Conservation (phyloP, 257 asterid species). For the Knoxia roxburghii region DNA sequence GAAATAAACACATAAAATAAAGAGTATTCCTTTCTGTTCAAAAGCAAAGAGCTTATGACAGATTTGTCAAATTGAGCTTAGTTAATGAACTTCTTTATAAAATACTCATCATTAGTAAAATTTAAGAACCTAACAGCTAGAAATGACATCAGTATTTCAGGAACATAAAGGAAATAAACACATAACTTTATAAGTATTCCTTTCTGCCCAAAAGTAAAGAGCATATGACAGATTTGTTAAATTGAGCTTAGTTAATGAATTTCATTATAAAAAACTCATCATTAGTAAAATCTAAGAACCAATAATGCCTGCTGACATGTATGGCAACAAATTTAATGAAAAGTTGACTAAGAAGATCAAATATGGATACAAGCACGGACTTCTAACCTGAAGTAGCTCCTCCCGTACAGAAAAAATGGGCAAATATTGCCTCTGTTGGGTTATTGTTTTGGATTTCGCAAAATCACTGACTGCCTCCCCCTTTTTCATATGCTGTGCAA, state of each 20-base stretch:
- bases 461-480: conserved; percentile 79
- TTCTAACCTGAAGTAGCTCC: conserved; percentile 82
- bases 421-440: conserved; percentile 82
- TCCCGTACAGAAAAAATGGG: conserved; percentile 96
- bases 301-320: not conserved
- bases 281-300: not conserved
- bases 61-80: not conserved
- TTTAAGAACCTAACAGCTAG: too few species aligned
- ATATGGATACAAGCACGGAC: not conserved
- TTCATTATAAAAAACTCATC: not conserved
- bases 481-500: conserved; percentile 86
- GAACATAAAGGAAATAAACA: not conserved
- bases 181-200: not conserved
- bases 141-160: not conserved
- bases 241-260: not conserved
- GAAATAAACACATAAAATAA: not conserved
- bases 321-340: not conserved
- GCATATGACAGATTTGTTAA: not conserved
- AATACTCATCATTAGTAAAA: not conserved
- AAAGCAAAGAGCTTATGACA: not conserved
- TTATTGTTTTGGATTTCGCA: conserved; percentile 63
- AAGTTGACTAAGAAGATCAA: not conserved
- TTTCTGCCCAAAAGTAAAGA: not conserved
- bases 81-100: not conserved
- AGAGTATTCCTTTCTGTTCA: not conserved